Evolutionary conservation across 768 basidiomycete genomes (phyloP), one percentile per base, ranked within the genome.

Genomic region (Mycena kentingensis): DNA sequence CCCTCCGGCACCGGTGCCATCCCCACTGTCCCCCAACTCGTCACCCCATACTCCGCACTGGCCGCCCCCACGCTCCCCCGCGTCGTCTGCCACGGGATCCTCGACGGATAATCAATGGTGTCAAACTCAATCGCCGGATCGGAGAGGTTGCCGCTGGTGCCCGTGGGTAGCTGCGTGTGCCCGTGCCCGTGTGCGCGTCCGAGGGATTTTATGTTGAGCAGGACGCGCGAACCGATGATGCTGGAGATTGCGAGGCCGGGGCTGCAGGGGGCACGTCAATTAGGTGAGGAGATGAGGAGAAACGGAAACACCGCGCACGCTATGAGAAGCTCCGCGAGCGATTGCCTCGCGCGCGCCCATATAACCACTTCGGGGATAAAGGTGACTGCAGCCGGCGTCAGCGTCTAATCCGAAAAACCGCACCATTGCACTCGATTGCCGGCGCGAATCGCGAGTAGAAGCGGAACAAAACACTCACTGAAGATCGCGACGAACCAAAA

Each of bases 401-500:
- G 18, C 21, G 2, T 13, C 26, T 47, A 15, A 24, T 11, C n/a
- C n/a, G n/a, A n/a, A n/a, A n/a, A n/a, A n/a, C n/a, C n/a, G n/a
- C n/a, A n/a, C n/a, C n/a, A n/a, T n/a, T n/a, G n/a, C n/a, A n/a
- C n/a, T n/a, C n/a, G n/a, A n/a, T n/a, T n/a, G n/a, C n/a, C n/a
- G n/a, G n/a, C n/a, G n/a, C n/a, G n/a, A n/a, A n/a, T n/a, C n/a
- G n/a, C 5, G 32, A 47, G 8, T 10, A 29, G 32, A 47, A 3
- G 15, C 13, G 3, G 11, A 32, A 21, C 1, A n/a, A 26, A 24
- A 27, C 10, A 50, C 49, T 31, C 19, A 41, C 48, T 39, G 43
- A 57, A 57, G 21, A 57, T 53, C 5, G 52, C 52, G 31, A 57
- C 41, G n/a, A 57, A 57, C 51, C 56, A 57, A 27, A 57, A 57